phyloP scores from a whole-genome alignment of 805 yeast genomes.

The Candida schatavii region DNA sequence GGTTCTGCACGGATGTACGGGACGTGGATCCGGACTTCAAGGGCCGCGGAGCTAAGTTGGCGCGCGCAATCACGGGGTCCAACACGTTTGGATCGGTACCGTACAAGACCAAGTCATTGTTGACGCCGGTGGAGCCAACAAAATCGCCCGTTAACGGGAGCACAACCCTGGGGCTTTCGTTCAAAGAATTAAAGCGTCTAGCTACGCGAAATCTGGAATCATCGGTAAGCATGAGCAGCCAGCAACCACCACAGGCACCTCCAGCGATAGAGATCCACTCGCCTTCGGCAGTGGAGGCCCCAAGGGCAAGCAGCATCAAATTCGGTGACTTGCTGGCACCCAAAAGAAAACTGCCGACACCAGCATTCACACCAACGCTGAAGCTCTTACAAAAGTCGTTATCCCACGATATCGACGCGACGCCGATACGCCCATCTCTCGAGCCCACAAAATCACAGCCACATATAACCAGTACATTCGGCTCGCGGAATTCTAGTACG shows the following conservation, averaged over 20 bases:
- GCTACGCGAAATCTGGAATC: slow-evolving; percentile 4
- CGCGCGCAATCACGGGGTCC: slow-evolving; percentile 42
- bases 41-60: slow-evolving; percentile 42
- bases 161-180: slow-evolving; percentile 17
- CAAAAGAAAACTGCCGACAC: not conserved
- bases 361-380: slow-evolving; percentile 4
- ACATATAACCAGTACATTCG: slow-evolving; percentile 16
- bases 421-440: slow-evolving; percentile 20
- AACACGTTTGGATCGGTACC: slow-evolving; percentile 38
- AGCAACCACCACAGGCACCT: slow-evolving; percentile 5
- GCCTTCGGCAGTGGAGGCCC: slow-evolving; percentile 14
- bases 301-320: slow-evolving; percentile 27
- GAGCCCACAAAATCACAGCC: slow-evolving; percentile 42
- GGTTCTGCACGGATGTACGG: slow-evolving; percentile 34
- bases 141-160: slow-evolving; percentile 9
- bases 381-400: slow-evolving; percentile 30
- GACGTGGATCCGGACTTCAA: slow-evolving; percentile 36
- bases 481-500: not conserved
- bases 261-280: slow-evolving; percentile 8
- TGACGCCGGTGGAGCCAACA: slow-evolving; percentile 27
- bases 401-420: slow-evolving; percentile 32
- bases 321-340: slow-evolving; percentile 26
- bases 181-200: slow-evolving; percentile 31
- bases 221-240: not conserved
- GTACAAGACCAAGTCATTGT: slow-evolving; percentile 40